Conservation (phyloP, 2,329 filamentous ascomycete genomes). For the Xylariomycetidae sp. region DNA sequence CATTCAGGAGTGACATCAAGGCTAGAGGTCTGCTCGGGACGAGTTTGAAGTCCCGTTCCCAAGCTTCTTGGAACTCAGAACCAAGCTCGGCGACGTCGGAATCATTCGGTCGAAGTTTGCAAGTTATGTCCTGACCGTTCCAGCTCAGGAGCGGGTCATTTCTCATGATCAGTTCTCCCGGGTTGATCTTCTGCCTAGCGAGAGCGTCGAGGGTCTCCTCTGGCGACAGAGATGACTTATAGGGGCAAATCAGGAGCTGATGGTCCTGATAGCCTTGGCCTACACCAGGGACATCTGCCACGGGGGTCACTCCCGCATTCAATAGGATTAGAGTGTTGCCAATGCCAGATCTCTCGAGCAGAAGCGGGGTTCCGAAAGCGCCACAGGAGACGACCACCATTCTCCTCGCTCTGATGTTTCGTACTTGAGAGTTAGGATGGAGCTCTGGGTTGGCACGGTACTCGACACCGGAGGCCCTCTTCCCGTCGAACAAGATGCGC, state of each 20-base stretch:
- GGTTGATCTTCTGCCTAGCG: constrained; percentile 4
- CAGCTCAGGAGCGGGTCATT: constrained; percentile 14
- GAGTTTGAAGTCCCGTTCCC: constrained; percentile 15
- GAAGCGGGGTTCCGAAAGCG: constrained; percentile 35
- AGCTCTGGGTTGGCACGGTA: too few species aligned
- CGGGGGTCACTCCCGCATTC: constrained; percentile 24
- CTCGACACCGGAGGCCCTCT: too few species aligned
- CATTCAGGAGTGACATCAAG: constrained; percentile 5
- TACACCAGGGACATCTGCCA: constrained; percentile 40
- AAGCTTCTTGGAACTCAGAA: constrained; percentile 14
- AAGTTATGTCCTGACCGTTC: constrained; percentile 13
- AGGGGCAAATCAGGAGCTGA: constrained; percentile 43
- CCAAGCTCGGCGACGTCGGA: constrained; percentile 15
- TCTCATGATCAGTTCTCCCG: constrained; percentile 7
- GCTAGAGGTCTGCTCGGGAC: constrained; percentile 12
- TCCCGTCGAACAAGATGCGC: too few species aligned
- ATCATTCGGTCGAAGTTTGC: constrained; percentile 16
- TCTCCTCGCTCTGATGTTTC: constrained; percentile 37
- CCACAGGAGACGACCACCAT: constrained; percentile 37
- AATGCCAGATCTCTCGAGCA: constrained; percentile 50
- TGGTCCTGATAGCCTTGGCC: constrained; percentile 46
- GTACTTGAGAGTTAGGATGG: too few species aligned
- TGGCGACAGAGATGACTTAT: constrained; percentile 23
- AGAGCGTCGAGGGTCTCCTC: constrained; percentile 12
- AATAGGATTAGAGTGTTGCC: constrained; percentile 40